phyloP scores from a whole-genome alignment of 1,139 yeast genomes.

The Yarrowia galli region DNA sequence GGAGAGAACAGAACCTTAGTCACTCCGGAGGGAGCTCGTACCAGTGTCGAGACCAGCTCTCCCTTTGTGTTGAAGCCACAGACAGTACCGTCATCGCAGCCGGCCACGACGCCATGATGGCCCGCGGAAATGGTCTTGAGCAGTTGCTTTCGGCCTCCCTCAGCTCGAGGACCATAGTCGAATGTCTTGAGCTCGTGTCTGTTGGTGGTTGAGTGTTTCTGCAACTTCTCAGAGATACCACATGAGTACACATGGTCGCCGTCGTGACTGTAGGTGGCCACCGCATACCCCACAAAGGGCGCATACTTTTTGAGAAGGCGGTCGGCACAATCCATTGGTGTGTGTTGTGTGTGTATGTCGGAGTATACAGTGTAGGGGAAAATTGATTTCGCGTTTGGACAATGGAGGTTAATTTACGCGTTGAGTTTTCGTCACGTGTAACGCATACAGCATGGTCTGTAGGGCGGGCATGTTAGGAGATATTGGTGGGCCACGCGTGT shows the following conservation, averaged over 20 bases:
- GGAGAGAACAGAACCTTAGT: conserved; percentile 72
- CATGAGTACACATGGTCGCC: conserved; percentile 21
- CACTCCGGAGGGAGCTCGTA: conserved; percentile 63
- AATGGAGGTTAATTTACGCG: conserved; percentile 18
- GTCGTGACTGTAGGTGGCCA: conserved; percentile 22
- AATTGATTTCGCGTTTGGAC: conserved; percentile 34
- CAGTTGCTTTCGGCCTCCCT: conserved; percentile 1
- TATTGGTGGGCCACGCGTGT: not conserved
- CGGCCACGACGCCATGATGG: not conserved
- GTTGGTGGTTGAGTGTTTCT: conserved; percentile 10
- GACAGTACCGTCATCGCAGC: conserved; percentile 52
- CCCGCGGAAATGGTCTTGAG: not conserved
- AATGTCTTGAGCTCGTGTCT: not conserved
- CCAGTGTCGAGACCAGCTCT: conserved; percentile 45
- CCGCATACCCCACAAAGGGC: conserved; percentile 24
- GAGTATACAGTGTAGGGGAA: not conserved
- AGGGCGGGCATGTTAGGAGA: too few species aligned
- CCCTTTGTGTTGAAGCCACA: conserved; percentile 47
- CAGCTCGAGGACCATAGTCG: not conserved
- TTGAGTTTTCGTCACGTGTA: conserved; percentile 31
- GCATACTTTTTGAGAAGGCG: conserved; percentile 28
- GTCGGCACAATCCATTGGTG: conserved; percentile 21
- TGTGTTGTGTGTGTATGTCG: not conserved
- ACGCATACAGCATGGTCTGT: too few species aligned
- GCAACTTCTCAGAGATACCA: conserved; percentile 23